Evolutionary conservation across 2,329 filamentous ascomycete genomes (phyloP).

Genomic region (Epichloe glyceriae): DNA sequence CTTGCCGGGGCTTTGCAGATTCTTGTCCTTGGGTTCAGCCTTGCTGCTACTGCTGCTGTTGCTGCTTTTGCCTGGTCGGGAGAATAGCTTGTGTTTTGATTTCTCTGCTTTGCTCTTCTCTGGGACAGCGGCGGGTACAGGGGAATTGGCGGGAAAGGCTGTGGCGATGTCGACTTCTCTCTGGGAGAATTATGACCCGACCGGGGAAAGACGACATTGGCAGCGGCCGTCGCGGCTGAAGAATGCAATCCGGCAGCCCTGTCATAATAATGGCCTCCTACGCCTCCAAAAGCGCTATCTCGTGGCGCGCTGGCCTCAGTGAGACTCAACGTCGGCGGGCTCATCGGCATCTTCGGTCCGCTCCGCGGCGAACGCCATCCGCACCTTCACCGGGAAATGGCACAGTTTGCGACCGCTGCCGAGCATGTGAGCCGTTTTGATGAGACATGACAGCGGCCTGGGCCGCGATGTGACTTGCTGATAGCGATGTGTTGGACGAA

Average conservation of each 20-base stretch:
- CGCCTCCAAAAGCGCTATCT: constrained; percentile 38
- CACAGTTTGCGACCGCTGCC: constrained; percentile 64
- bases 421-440: constrained; percentile 34
- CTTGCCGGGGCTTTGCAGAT: constrained; percentile 60
- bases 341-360: constrained; percentile 38
- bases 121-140: constrained; percentile 25
- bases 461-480: constrained; percentile 67
- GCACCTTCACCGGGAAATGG: constrained; percentile 40
- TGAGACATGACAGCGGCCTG: constrained; percentile 63
- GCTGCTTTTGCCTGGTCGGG: constrained; percentile 61
- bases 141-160: constrained; percentile 25
- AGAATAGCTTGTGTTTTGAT: constrained; percentile 71
- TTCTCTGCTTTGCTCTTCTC: constrained; percentile 52
- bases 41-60: constrained; percentile 45
- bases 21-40: constrained; percentile 51
- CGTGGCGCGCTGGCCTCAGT: constrained; percentile 52
- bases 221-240: constrained; percentile 50
- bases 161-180: constrained; percentile 22
- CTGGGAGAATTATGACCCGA: constrained; percentile 43
- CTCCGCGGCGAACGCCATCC: constrained; percentile 31
- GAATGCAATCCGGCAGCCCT: constrained; percentile 42
- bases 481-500: constrained; percentile 19
- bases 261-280: constrained; percentile 46
- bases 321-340: constrained; percentile 49
- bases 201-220: constrained; percentile 60